Evolutionary conservation across 148 eudicot species (phyloP).

Genomic region (Rhododendron ferrugineum): DNA sequence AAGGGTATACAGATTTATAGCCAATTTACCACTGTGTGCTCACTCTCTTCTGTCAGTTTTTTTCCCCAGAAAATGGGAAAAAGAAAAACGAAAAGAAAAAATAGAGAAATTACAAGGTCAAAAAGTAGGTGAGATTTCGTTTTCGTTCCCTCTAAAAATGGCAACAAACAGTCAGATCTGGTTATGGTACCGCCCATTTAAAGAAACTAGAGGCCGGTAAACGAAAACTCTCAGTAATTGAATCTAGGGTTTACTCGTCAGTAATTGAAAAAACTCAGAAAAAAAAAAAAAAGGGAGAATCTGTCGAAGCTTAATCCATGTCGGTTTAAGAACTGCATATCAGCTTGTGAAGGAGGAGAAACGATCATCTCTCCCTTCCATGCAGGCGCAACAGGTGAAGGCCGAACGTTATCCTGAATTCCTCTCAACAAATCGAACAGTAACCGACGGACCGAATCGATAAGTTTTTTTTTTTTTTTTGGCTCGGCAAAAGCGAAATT

Average conservation of each 20-base stretch:
- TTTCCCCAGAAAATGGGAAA: background rate
- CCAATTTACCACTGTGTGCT: constrained; percentile 53
- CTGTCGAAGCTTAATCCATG: background rate
- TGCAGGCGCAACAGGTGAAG: constrained; percentile 16
- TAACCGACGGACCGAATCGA: background rate
- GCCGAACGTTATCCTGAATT: background rate
- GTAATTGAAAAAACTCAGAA: background rate
- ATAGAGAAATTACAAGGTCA: background rate
- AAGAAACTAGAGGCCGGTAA: no score
- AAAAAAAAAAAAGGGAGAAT: background rate
- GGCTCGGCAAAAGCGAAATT: no score
- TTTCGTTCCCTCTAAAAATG: background rate
- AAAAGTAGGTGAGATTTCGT: background rate
- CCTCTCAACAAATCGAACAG: constrained; percentile 27
- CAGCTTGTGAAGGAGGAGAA: no score
- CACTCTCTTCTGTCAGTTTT: constrained; percentile 78
- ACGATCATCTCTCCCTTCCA: constrained; percentile 8
- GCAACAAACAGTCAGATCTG: constrained; percentile 18
- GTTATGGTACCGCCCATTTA: background rate
- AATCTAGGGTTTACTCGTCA: constrained; percentile 15
- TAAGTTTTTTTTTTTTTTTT: no score
- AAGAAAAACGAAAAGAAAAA: background rate
- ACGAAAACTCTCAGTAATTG: background rate
- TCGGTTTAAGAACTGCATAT: background rate
- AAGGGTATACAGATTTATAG: constrained; percentile 30